Conservation (phyloP, 2,329 filamentous ascomycete genomes). For the Truncatella angustata region DNA sequence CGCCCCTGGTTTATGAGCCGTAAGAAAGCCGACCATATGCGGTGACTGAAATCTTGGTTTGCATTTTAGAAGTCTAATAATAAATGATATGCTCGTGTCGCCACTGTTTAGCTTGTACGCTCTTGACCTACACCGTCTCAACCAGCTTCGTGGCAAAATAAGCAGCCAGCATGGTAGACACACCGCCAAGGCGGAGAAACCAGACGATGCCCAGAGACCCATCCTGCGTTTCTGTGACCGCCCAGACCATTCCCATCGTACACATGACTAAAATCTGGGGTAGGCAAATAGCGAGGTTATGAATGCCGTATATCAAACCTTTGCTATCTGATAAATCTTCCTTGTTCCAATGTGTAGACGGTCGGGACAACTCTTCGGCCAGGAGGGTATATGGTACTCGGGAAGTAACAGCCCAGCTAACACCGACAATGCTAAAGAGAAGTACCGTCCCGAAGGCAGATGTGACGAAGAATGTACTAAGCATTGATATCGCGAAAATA, state of each 20-base stretch:
- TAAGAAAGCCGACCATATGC: too few species aligned
- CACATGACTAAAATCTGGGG: constrained; percentile 1
- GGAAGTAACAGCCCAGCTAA: background rate
- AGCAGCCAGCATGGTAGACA: background rate
- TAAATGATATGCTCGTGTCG: too few species aligned
- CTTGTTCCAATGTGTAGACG: background rate
- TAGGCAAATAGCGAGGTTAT: constrained; percentile 1
- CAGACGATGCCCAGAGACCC: background rate
- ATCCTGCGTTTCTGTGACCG: background rate
- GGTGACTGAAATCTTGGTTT: too few species aligned
- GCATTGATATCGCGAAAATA: background rate
- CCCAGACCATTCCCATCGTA: background rate
- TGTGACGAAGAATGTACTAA: background rate
- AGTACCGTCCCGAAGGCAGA: background rate
- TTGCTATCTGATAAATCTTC: background rate
- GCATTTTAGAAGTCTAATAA: too few species aligned
- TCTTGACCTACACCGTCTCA: too few species aligned
- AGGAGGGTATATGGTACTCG: background rate
- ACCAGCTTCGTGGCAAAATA: background rate
- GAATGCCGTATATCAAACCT: background rate
- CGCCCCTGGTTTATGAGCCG: too few species aligned
- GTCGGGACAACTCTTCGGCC: background rate
- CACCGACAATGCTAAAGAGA: background rate
- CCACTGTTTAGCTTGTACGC: too few species aligned
- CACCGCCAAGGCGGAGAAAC: constrained; percentile 1